Base-by-base conservation (phyloP, 768 basidiomycete species). In the Rhodotorula graminis region DNA sequence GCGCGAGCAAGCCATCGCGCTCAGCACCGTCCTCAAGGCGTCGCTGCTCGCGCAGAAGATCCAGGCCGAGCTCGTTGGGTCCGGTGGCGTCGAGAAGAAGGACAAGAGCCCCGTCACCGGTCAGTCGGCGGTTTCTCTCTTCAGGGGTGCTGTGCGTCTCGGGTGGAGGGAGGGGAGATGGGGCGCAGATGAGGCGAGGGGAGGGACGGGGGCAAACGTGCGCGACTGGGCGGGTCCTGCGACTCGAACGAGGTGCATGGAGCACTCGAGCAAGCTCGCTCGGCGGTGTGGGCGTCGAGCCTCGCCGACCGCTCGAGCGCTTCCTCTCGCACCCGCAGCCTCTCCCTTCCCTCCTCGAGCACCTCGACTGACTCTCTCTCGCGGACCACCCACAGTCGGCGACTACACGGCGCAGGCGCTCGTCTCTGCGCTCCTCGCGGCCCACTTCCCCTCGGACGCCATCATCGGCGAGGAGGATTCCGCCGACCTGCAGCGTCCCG, bases 401-500 rank as follows among this genome's bases (percentile, higher is more conserved):
- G 96, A 98, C 82, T 93, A 89, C 81, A 86, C 94, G 8, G 91
- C 94, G 0, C 96, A 99, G 79, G 92, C 94, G 0, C 87, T 98
- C 55, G 88, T 99, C 77, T 90, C 89, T 71, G 84, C 88, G 15
- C 89, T 97, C 78, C 86, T 99, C 49, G 80, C 81, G 25, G 83
- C 83, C 21, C 87, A 88, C 0, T 98, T 96, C 82, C 95, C 94
- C 0, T 77, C 84, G 1, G 93, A 97, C 81, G 86, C 86, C 16
- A 91, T 98, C 79, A 89, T 98, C 52, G 96, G 94, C 46, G 96
- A 99, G 81, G 95, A 99, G 81, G 92, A 96, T 80, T 89, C 95
- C 0, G 83, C 86, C 0, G 91, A 92, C 65, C 82, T 98, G 29
- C 86, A 90, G 14, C 67, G 68, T 0, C 71, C 69, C 53, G 85